Evolutionary conservation across 2,329 filamentous ascomycete species (phyloP).

Genomic region (Didymella lethalis): DNA sequence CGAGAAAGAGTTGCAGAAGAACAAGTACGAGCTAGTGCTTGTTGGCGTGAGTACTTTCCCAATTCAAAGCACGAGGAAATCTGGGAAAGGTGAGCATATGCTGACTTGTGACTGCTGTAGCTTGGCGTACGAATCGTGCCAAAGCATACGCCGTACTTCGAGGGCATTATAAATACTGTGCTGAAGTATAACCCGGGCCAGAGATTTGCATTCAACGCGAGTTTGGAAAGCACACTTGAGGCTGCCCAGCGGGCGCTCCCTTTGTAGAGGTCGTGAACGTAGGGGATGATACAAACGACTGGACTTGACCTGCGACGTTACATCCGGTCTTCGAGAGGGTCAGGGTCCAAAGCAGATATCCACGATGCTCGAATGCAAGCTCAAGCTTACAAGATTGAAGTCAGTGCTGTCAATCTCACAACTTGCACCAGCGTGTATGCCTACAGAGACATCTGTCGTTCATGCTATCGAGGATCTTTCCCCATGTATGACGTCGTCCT

Average conservation of each 20-base stretch:
- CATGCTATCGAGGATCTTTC: neutral
- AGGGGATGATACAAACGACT: neutral
- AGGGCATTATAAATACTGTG: conserved; percentile 7
- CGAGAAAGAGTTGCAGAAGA: conserved; percentile 1
- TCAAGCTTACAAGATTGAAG: neutral
- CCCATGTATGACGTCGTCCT: neutral
- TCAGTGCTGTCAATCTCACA: neutral
- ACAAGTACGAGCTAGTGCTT: conserved; percentile 7
- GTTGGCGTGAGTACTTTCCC: neutral
- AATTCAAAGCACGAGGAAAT: too few species aligned
- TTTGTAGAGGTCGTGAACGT: neutral
- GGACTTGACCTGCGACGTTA: neutral
- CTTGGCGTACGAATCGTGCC: conserved; percentile 3
- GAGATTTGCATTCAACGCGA: conserved; percentile 14
- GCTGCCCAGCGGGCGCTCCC: conserved; percentile 8
- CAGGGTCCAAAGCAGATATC: neutral
- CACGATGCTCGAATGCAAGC: neutral
- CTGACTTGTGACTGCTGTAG: neutral
- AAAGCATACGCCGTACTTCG: conserved; percentile 14
- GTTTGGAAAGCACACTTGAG: conserved; percentile 7
- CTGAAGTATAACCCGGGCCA: conserved; percentile 12
- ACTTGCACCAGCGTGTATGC: neutral
- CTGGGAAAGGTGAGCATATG: too few species aligned
- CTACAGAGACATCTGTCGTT: neutral
- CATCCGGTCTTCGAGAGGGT: neutral